Percentiles rank a stretch among this genome's conserved stretches.
Evolutionary conservation across 805 yeast genomes (phyloP).

Genomic region (Candida ulmi): DNA sequence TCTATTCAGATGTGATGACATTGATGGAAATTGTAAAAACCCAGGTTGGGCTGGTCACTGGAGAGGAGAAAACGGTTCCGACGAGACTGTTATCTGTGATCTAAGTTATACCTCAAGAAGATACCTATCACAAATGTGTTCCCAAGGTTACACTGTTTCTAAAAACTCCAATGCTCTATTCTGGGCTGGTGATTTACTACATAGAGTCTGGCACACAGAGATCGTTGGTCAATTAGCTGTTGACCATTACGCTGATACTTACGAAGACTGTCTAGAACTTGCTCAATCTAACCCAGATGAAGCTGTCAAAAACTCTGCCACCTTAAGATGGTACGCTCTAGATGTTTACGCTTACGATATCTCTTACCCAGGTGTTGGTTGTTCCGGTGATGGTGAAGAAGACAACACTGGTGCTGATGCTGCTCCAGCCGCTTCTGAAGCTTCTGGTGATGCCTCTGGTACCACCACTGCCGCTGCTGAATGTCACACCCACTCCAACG

Average conservation of each 20-base stretch:
- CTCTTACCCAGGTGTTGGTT: slow-evolving; percentile 26
- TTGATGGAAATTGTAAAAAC: slow-evolving; percentile 30
- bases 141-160: slow-evolving; percentile 26
- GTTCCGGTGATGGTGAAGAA: slow-evolving; percentile 15
- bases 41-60: slow-evolving; percentile 35
- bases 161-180: slow-evolving; percentile 22
- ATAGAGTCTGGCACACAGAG: slow-evolving; percentile 33
- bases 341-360: slow-evolving; percentile 25
- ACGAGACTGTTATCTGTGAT: slow-evolving; percentile 37
- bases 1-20: slow-evolving; percentile 35
- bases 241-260: slow-evolving; percentile 32
- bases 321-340: slow-evolving; percentile 26
- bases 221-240: slow-evolving; percentile 26
- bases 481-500: slow-evolving; percentile 18
- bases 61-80: slow-evolving; percentile 29
- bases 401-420: slow-evolving; percentile 2
- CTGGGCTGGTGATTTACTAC: slow-evolving; percentile 34
- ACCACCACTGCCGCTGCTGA: slow-evolving; percentile 10
- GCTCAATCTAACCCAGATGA: slow-evolving; percentile 27
- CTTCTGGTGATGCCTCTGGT: not conserved
- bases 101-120: slow-evolving; percentile 28
- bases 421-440: not conserved
- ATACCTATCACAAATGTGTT: slow-evolving; percentile 29
- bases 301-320: slow-evolving; percentile 32
- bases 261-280: slow-evolving; percentile 28